Evolutionary conservation across 2,329 filamentous ascomycete species (phyloP), one percentile per base, ranked within the genome.

Genomic region (Colletotrichum caudatum): DNA sequence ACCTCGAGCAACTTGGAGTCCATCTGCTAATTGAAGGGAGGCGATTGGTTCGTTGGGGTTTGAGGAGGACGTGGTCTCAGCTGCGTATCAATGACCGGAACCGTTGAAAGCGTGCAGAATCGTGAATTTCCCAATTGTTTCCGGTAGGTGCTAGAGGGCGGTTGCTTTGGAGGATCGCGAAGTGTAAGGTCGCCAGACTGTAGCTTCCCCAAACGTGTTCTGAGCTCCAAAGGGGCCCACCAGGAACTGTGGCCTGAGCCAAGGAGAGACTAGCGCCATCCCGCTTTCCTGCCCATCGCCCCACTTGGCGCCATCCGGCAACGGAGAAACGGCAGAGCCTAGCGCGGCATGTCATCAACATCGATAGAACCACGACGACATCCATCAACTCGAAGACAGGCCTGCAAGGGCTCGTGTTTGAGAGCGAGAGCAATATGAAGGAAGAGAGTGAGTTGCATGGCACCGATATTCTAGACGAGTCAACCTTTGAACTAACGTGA

Each of bases 1-100:
- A 97, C 89, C 82, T 96, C 91, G 84, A 92, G 91, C 83, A 97
- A 86, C 87, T 93, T 94, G 79, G 91, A 89, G 89, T 93, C 91
- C 91, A 93, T 93, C 85, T 71, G 70, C 70, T 67, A 53, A 58
- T 59, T 41, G 58, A 64, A 29, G 33, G 23, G 23, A 53, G 56
- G 20, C 39, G 14, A 54, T 58, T 61, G 51, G 37, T 41, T 58
- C 14, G 59, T 65, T 37, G 26, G 18, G 2, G 50, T 44, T 57
- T 29, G 46, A 39, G 18, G 14, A 14, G 5, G 12, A 39, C 37
- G 35, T 26, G 44, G 23, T 39, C 2, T 71, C n/a, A 29, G 46
- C 39, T 41, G 16, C 26, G 48, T 44, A 41, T 29, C 56, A 46
- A 23, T 33, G 33, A 16, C 11, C 53, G 12, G 6, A 35, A 23